A percentile compares a stretch with the other conserved stretches of the same genome.
These are phyloP conservation scores for Ceratocystis eucalypticola DNA, from an alignment of 2,329 filamentous ascomycete species.

Conservation along the genomic window DNA sequence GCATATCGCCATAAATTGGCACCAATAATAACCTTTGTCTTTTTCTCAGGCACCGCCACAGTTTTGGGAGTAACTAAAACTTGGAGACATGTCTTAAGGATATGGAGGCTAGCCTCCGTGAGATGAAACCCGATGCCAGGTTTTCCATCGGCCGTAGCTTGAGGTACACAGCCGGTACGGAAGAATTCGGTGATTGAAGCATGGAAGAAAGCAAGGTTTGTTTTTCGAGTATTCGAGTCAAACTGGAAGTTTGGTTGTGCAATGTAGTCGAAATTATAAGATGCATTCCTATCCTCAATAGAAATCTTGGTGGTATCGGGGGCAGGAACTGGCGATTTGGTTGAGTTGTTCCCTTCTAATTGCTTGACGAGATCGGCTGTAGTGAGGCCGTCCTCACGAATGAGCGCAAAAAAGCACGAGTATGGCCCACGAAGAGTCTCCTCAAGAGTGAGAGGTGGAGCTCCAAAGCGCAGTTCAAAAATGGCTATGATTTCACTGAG, in stretches of 20 bases:
- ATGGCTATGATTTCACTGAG: slow-evolving; percentile 34
- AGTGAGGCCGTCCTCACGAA: slow-evolving; percentile 32
- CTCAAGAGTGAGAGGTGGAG: slow-evolving; percentile 30
- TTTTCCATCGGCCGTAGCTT: slow-evolving; percentile 9
- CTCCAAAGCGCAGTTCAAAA: slow-evolving; percentile 31
- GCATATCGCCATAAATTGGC: slow-evolving; percentile 26
- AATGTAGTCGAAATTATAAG: slow-evolving; percentile 24
- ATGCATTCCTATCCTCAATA: slow-evolving; percentile 23
- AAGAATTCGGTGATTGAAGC: slow-evolving; percentile 18
- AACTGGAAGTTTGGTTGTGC: slow-evolving; percentile 29
- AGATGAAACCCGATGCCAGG: slow-evolving; percentile 28
- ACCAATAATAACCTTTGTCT: slow-evolving; percentile 11
- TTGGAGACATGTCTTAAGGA: slow-evolving; percentile 29
- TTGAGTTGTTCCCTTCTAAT: slow-evolving; percentile 24
- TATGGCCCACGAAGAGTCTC: slow-evolving; percentile 34
- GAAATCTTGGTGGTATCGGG: neutral
- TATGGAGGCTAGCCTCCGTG: slow-evolving; percentile 27
- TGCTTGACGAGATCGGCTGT: slow-evolving; percentile 31
- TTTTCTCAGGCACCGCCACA: neutral
- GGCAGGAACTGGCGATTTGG: neutral
- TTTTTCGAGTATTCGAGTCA: slow-evolving; percentile 31
- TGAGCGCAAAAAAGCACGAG: slow-evolving; percentile 34
- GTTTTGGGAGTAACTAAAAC: slow-evolving; percentile 28
- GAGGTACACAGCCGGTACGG: slow-evolving; percentile 13
- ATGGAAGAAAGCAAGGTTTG: slow-evolving; percentile 29